Evolutionary conservation across 148 eudicot species (phyloP), one percentile per base, ranked within the genome.

Genomic region (Fagopyrum homotropicum): DNA sequence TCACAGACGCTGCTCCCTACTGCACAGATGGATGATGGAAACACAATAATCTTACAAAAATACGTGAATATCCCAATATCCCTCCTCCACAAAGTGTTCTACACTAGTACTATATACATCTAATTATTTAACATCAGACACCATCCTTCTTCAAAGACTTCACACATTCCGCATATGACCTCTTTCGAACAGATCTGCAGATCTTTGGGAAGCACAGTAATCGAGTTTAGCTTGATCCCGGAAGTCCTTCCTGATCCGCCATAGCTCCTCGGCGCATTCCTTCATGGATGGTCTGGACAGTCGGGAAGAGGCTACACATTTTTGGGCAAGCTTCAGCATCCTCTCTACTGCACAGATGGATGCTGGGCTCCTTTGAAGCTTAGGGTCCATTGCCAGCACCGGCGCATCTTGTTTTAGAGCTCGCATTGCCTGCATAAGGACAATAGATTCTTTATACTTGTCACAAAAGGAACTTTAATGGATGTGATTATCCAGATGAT

Each of bases 371-470:
- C 95, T 78, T 30, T 80, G 69, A n/a, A 88, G 79, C 55, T 82
- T 86, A 73, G 87, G 85, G 81, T 90, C 91, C 95, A 90, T 88
- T 75, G 82, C 89, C 77, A 88, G 54, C 59, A 88, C 88, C 15
- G 82, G 84, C 59, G 80, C 77, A 9, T 90, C 85, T 30, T 76
- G 82, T 83, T 74, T 90, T 44, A 87, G 80, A 64, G 76, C 84
- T 51, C 72, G 76, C 79, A 89, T 12, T 40, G 90, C 93, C 93
- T 89, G 83, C 77, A 80, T 9, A 35, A 8, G 6, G 52, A 49
- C 12, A 12, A 49, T 3, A 9, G 52, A 49, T 49, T 49, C 52
- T 49, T 49, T 49, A 49, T 7, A 5, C 52, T 49, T 0, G 11
- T 49, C 9, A 49, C 52, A 35, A 35, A 49, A 7, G 52, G 52